Evolutionary conservation across 768 basidiomycete genomes (phyloP).

Genomic region (Mycena floridula): DNA sequence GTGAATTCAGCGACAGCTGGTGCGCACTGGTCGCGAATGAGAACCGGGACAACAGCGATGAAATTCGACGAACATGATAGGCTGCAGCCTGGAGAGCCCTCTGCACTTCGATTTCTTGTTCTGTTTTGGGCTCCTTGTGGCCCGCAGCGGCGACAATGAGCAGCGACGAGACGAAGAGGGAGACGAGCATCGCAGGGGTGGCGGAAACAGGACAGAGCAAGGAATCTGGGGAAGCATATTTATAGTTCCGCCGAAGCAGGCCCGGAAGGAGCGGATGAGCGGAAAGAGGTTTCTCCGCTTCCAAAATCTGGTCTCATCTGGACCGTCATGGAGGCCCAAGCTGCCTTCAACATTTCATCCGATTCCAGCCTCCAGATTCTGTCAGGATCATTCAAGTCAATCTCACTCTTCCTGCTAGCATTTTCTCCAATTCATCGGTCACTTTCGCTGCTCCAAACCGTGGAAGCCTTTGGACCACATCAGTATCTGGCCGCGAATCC

Average conservation of each 20-base stretch:
- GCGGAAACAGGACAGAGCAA: no score
- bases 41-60: no score
- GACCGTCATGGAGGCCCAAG: no score
- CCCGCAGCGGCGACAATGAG: conserved; percentile 16
- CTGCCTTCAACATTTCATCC: no score
- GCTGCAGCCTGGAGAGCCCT: conserved; percentile 45
- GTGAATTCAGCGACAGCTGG: conserved; percentile 47
- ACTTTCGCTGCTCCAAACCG: conserved; percentile 32
- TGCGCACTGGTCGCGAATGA: no score
- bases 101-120: conserved; percentile 41
- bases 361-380: no score
- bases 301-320: no score
- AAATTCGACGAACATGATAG: conserved; percentile 47
- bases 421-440: conserved; percentile 36
- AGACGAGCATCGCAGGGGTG: no score
- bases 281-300: no score
- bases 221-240: no score
- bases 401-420: conserved; percentile 43
- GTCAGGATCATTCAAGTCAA: conserved; percentile 45
- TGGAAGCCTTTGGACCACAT: conserved; percentile 43
- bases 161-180: neutral
- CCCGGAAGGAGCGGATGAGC: no score
- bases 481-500: conserved; percentile 40
- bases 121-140: conserved; percentile 40
- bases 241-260: no score